Evolutionary conservation across 73 alveolate species (phyloP), one percentile per base, ranked within the genome.

Genomic region (Paramecium primaurelia): DNA sequence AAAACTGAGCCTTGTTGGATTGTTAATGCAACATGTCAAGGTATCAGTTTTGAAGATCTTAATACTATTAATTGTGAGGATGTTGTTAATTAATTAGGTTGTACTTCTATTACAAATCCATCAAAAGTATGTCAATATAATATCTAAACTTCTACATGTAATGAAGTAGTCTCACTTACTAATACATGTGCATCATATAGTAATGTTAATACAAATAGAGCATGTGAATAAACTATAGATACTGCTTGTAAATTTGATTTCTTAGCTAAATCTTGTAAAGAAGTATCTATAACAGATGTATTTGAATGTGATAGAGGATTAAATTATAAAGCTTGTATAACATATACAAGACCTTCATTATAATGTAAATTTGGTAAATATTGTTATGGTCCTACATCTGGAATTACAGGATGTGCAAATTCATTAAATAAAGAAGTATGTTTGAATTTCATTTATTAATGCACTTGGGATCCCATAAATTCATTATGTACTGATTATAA

Each of bases 281-380:
- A 28, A 32, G 84, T 64, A 12, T 64, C 84, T 3, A 1, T 64
- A 4, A 14, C 84, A 32, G 84, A 64, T 64, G 47, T 64, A 11
- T 64, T 64, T 32, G 84, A 64, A 64, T 64, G 84, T 64, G 84
- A 64, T 64, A 4, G 84, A 12, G 84, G 84, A 32, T 32, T 64
- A 14, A 64, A 64, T 64, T 64, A 6, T 3, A 4, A 1, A 32
- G 84, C 84, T 11, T 64, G 84, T 7, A 3, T 22, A 0, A 28
- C 25, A 0, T 64, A 64, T 32, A 64, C 84, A 1, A 64, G 84
- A 64, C 28, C 84, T 0, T 64, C 84, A 28, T 64, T 64, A 32
- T 64, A 20, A 64, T 64, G 84, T 64, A 28, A 64, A 64, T 64
- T 64, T 64, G 84, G 84, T 26, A 64, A 64, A 28, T 64, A 32